Conservation (phyloP, 2,329 filamentous ascomycete species). For the Clarireedia monteithiana region DNA sequence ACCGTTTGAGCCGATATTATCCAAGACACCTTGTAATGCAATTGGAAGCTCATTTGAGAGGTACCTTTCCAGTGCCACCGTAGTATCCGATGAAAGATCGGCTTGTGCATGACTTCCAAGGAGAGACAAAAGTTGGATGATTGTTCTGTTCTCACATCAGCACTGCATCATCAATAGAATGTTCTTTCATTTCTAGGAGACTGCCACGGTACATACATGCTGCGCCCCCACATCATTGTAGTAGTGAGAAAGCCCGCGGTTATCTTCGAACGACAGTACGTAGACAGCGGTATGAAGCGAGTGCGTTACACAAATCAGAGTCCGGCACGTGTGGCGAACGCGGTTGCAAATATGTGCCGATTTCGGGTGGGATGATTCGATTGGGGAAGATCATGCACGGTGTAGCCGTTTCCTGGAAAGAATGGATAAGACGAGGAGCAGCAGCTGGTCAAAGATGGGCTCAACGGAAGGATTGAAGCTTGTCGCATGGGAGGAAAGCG, state of each 20-base stretch:
- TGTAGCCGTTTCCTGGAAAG: too few species aligned
- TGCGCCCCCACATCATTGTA: neutral
- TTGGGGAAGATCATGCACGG: too few species aligned
- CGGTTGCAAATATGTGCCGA: too few species aligned
- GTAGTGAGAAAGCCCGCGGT: neutral
- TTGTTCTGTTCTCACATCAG: neutral
- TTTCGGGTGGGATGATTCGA: too few species aligned
- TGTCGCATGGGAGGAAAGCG: too few species aligned
- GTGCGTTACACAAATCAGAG: too few species aligned
- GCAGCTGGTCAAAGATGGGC: too few species aligned
- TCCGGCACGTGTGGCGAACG: too few species aligned
- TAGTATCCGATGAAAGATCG: neutral
- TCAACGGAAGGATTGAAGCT: too few species aligned
- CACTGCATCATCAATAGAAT: neutral
- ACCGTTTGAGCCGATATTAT: conserved; percentile 49
- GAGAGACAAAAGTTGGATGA: neutral
- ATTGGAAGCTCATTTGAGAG: conserved; percentile 32
- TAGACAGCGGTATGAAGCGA: too few species aligned
- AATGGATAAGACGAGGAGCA: too few species aligned
- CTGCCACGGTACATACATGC: neutral
- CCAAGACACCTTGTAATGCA: conserved; percentile 42
- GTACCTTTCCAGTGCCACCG: neutral
- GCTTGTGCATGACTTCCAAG: neutral
- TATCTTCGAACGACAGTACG: neutral
- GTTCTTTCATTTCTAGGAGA: neutral